Evolutionary conservation across 495 filamentous ascomycete species (phyloP).

Genomic region (Amniculicola lignicola): DNA sequence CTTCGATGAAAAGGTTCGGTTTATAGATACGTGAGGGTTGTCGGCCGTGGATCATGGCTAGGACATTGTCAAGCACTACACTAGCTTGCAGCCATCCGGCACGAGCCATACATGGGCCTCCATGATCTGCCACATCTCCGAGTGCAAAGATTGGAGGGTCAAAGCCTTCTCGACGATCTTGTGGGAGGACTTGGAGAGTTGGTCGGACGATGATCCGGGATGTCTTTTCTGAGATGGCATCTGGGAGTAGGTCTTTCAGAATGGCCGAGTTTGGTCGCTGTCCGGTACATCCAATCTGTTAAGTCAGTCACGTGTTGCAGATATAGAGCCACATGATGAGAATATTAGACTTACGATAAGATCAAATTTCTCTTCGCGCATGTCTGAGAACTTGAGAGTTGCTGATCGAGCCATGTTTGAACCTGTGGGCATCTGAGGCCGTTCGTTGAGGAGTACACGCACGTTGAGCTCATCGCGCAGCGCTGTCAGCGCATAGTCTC

Average conservation of each 20-base stretch:
- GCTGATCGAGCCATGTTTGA: too few relatives aligned
- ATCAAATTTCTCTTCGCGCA: conserved; percentile 32
- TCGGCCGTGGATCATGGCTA: conserved; percentile 43
- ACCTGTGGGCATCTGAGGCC: conserved; percentile 21
- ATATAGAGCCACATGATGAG: too few relatives aligned
- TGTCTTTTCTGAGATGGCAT: conserved; percentile 49
- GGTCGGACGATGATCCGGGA: conserved; percentile 51
- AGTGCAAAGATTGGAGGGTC: conserved; percentile 54
- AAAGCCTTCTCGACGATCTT: too few relatives aligned
- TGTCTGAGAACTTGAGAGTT: conserved; percentile 36
- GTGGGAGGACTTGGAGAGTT: conserved; percentile 58
- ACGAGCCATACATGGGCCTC: conserved; percentile 54
- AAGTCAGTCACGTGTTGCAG: neutral
- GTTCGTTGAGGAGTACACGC: conserved; percentile 44
- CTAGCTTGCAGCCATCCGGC: conserved; percentile 52
- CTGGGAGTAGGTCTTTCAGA: conserved; percentile 44
- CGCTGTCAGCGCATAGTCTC: conserved; percentile 45
- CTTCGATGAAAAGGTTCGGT: conserved; percentile 25
- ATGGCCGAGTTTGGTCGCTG: conserved; percentile 58
- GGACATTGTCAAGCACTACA: conserved; percentile 54
- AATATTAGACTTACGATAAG: conserved; percentile 44
- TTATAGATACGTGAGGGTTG: conserved; percentile 34
- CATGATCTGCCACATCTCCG: conserved; percentile 61
- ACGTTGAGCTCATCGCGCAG: conserved; percentile 46
- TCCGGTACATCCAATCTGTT: conserved; percentile 52